Conservation (phyloP, 805 yeast species). For the Grigorovia jiainica region DNA sequence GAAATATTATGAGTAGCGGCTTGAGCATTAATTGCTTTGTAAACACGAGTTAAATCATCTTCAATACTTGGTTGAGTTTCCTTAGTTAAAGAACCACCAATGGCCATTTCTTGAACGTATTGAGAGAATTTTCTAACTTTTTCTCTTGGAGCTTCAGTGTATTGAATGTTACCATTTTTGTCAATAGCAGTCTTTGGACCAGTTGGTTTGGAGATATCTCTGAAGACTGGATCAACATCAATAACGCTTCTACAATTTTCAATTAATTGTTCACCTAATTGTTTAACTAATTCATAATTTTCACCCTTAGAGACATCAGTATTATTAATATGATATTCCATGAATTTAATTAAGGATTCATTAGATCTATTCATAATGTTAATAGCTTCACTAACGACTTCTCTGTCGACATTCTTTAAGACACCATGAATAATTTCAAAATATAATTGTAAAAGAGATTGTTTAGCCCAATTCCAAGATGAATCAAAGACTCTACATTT, state of each 20-base stretch:
- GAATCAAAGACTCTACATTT: slow-evolving; percentile 96
- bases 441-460: slow-evolving; percentile 87
- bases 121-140: slow-evolving; percentile 91
- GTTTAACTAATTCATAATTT: slow-evolving; percentile 84
- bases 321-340: slow-evolving; percentile 69
- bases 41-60: slow-evolving; percentile 76
- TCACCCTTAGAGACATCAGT: slow-evolving; percentile 77
- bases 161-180: slow-evolving; percentile 76
- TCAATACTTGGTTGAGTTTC: slow-evolving; percentile 62
- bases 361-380: slow-evolving; percentile 96
- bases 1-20: slow-evolving; percentile 39
- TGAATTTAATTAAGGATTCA: slow-evolving; percentile 85
- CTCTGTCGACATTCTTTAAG: slow-evolving; percentile 83
- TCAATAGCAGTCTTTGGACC: slow-evolving; percentile 90
- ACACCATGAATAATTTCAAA: slow-evolving; percentile 94
- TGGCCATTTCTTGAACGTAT: slow-evolving; percentile 93
- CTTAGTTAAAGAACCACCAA: slow-evolving; percentile 79
- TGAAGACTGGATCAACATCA: slow-evolving; percentile 80
- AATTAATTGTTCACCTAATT: slow-evolving; percentile 84
- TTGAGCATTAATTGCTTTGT: slow-evolving; percentile 72
- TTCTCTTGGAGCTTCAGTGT: slow-evolving; percentile 79
- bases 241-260: slow-evolving; percentile 89
- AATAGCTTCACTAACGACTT: slow-evolving; percentile 91
- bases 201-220: slow-evolving; percentile 88
- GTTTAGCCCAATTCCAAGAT: slow-evolving; percentile 99